These are phyloP conservation scores for Calocybe gambosa DNA, from an alignment of 1,284 basidiomycete species.

Conservation along the genomic window DNA sequence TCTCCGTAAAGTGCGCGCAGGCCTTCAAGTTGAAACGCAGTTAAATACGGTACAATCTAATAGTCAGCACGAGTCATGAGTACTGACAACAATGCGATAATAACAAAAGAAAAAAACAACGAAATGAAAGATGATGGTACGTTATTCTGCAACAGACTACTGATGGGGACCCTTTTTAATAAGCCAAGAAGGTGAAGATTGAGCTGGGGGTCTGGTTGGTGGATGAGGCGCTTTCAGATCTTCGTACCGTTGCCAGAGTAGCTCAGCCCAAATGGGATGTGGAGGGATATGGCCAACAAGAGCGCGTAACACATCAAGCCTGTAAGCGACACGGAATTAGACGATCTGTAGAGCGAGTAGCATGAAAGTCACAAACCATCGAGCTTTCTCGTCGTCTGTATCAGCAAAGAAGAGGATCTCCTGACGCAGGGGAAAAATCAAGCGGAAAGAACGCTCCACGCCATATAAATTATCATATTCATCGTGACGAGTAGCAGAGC, in stretches of 20 bases:
- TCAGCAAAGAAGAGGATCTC: slow-evolving; percentile 91
- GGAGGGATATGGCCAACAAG: slow-evolving; percentile 84
- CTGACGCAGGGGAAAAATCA: slow-evolving; percentile 77
- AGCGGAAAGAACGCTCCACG: slow-evolving; percentile 81
- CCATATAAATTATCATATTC: slow-evolving; percentile 70
- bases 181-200: slow-evolving; percentile 16
- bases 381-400: slow-evolving; percentile 79
- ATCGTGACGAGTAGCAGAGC: slow-evolving; percentile 39
- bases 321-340: slow-evolving; percentile 24
- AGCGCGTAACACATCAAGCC: slow-evolving; percentile 77
- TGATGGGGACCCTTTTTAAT: slow-evolving; percentile 11
- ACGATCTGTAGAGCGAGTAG: not conserved
- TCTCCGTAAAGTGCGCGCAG: not conserved
- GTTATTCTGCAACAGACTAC: slow-evolving; percentile 5
- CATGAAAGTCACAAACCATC: slow-evolving; percentile 58
- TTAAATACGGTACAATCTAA: not conserved
- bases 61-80: not conserved
- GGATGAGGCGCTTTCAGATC: slow-evolving; percentile 31
- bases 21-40: not conserved
- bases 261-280: slow-evolving; percentile 86
- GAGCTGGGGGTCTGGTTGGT: slow-evolving; percentile 14
- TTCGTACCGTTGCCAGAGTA: slow-evolving; percentile 73
- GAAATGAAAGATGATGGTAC: slow-evolving; percentile 2
- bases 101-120: not conserved
- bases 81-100: not conserved